Percentiles rank a stretch among this genome's conserved stretches.
These are phyloP conservation scores for Venustampulla echinocandica DNA, from an alignment of 495 filamentous ascomycete genomes.

Conservation along the genomic window DNA sequence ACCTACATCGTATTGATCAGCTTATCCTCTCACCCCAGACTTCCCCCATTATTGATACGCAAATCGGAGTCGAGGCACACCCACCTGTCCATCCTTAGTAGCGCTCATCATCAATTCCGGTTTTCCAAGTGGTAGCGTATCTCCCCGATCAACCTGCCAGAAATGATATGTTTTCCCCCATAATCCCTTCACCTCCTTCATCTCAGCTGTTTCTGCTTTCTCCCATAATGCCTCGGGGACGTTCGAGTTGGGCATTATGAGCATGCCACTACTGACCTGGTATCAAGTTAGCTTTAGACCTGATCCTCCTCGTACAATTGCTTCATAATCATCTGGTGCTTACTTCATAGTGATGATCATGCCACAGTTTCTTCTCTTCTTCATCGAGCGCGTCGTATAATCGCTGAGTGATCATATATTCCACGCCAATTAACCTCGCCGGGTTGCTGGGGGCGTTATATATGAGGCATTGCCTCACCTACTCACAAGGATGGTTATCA, in stretches of 20 bases:
- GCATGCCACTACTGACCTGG: constrained; percentile 21
- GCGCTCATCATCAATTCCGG: constrained; percentile 34
- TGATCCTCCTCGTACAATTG: too few species aligned
- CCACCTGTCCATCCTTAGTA: constrained; percentile 42
- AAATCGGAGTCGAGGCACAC: constrained; percentile 32
- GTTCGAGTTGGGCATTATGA: constrained; percentile 29
- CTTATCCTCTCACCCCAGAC: constrained; percentile 55
- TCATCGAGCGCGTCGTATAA: constrained; percentile 56
- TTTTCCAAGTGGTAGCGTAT: constrained; percentile 27
- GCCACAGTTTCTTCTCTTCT: constrained; percentile 51
- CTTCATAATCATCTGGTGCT: too few species aligned
- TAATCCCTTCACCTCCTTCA: constrained; percentile 30
- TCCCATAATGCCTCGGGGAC: constrained; percentile 74
- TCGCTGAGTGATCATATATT: constrained; percentile 79
- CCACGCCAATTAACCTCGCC: constrained; percentile 73
- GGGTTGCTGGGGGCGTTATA: constrained; percentile 61
- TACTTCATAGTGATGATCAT: constrained; percentile 35
- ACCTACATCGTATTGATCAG: constrained; percentile 35
- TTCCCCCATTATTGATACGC: constrained; percentile 41
- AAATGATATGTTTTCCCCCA: constrained; percentile 34
- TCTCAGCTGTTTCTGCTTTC: constrained; percentile 28
- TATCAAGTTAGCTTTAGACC: neutral
- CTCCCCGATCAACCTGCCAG: constrained; percentile 30
- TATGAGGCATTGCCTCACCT: constrained; percentile 55
- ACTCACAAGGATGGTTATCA: constrained; percentile 7